Evolutionary conservation across 306 rosid genomes (phyloP).

Genomic region (Crotalaria pallida): DNA sequence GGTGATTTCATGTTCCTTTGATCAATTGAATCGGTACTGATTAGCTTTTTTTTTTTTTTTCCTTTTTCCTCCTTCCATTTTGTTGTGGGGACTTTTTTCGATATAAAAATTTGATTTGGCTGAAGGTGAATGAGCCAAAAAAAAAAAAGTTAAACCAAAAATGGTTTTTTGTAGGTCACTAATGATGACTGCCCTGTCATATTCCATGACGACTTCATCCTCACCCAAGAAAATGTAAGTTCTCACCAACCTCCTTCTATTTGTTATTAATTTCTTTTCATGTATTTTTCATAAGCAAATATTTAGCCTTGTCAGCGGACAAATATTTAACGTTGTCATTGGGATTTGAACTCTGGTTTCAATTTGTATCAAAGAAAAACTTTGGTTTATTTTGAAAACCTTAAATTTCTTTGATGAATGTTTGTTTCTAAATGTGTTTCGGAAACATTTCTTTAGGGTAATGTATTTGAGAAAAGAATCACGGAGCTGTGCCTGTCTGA

Average conservation of each 20-base stretch:
- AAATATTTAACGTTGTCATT: too few relatives aligned
- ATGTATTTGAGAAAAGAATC: slow-evolving; percentile 51
- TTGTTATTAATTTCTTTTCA: not conserved
- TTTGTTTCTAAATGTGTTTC: not conserved
- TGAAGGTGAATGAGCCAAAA: slow-evolving; percentile 21
- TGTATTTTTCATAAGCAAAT: too few relatives aligned
- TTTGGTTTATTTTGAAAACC: not conserved
- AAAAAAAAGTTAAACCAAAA: slow-evolving; percentile 33
- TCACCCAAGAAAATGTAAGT: slow-evolving; percentile 52
- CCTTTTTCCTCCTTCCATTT: not conserved
- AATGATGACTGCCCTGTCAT: slow-evolving; percentile 74
- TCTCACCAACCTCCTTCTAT: not conserved
- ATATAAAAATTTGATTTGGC: slow-evolving; percentile 9
- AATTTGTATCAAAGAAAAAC: too few relatives aligned
- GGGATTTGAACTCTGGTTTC: too few relatives aligned
- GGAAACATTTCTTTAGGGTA: slow-evolving; percentile 45
- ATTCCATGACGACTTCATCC: slow-evolving; percentile 65
- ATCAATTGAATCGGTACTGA: slow-evolving; percentile 19
- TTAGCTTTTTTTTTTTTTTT: not conserved
- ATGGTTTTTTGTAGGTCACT: slow-evolving; percentile 75
- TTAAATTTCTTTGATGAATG: not conserved
- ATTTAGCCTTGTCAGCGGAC: too few relatives aligned
- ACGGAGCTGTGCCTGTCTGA: slow-evolving; percentile 48
- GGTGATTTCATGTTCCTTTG: not conserved
- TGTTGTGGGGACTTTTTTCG: not conserved